Conservation (phyloP, 2,329 filamentous ascomycete species). For the Exserohilum turcica region DNA sequence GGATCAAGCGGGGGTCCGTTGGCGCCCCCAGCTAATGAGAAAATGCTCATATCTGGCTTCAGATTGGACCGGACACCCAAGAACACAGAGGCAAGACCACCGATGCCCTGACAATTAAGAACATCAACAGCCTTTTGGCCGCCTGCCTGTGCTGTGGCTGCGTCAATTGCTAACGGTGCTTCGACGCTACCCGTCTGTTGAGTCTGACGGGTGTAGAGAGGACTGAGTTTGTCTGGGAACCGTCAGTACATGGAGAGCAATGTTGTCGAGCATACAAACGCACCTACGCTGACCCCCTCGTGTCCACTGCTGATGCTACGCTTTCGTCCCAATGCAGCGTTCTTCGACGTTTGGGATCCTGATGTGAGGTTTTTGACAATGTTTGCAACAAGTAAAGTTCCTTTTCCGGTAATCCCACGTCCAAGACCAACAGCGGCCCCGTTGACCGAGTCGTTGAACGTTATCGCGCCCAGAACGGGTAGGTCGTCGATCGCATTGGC, state of each 20-base stretch:
- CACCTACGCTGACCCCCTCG: conserved; percentile 24
- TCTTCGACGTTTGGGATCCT: conserved; percentile 5
- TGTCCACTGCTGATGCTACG: conserved; percentile 3
- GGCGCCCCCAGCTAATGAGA: background rate
- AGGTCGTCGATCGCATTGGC: conserved; percentile 25
- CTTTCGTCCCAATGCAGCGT: background rate
- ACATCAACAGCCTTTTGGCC: conserved; percentile 25
- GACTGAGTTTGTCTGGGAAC: conserved; percentile 14
- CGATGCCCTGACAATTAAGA: conserved; percentile 35
- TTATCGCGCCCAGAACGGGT: conserved; percentile 20
- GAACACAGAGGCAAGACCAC: conserved; percentile 28
- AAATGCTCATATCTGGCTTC: conserved; percentile 15
- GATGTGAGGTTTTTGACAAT: conserved; percentile 24
- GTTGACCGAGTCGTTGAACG: conserved; percentile 35
- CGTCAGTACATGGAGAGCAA: conserved; percentile 1
- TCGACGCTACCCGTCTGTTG: background rate
- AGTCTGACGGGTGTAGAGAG: conserved; percentile 19
- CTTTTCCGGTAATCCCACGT: conserved; percentile 33
- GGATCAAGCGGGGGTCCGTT: conserved; percentile 22
- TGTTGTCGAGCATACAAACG: background rate
- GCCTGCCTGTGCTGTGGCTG: conserved; percentile 22
- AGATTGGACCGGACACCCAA: conserved; percentile 23
- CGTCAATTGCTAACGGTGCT: conserved; percentile 26
- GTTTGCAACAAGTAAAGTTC: conserved; percentile 30
- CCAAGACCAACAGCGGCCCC: conserved; percentile 34